Evolutionary conservation across 2,329 filamentous ascomycete species (phyloP), one percentile per base, ranked within the genome.

Genomic region (Neopestalotiopsis sp.): DNA sequence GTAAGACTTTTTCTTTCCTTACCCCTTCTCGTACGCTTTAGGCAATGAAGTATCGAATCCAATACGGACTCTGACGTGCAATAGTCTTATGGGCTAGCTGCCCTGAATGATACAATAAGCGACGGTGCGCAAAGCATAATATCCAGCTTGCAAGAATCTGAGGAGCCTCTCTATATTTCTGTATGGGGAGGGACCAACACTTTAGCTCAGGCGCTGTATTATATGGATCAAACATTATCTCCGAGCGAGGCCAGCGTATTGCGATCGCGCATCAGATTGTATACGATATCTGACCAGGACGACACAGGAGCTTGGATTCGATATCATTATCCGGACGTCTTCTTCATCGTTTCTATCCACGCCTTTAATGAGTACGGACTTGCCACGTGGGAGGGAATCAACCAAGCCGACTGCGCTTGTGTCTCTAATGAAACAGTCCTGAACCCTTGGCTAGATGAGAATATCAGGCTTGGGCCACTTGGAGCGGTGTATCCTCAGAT

Each of bases 251-350:
- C 78, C 1, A 58, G 40, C 4, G 45, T 38, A 17, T 49, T 69
- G 5, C 49, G 65, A 45, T 42, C 42, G 32, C 58, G 52, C 61
- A 71, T 85, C 9, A 77, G 82, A 34, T 77, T 84, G 17, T 85
- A 85, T 71, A 77, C 84, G n/a, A 85, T 86, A 63, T 85, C 83
- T 24, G 85, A 86, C 68, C 85, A 86, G 70, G 85, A 87, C 67
- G 81, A 87, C 65, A 81, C 0, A 3, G 40, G 40, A 14, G 74
- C 79, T 1, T 86, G 84, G 84, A 83, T 87, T 40, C 81, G 85
- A 24, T 74, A 78, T 42, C 80, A 79, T 12, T 86, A 82, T 84
- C 71, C 86, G 84, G 71, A 85, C 14, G 14, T 42, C 10, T 86
- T 65, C 77, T 77, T 3, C 84, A 81, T 0, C 72, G 40, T 42